These are phyloP conservation scores for Stereocaulon alpinum DNA, from an alignment of 495 filamentous ascomycete species.

Conservation along the genomic window DNA sequence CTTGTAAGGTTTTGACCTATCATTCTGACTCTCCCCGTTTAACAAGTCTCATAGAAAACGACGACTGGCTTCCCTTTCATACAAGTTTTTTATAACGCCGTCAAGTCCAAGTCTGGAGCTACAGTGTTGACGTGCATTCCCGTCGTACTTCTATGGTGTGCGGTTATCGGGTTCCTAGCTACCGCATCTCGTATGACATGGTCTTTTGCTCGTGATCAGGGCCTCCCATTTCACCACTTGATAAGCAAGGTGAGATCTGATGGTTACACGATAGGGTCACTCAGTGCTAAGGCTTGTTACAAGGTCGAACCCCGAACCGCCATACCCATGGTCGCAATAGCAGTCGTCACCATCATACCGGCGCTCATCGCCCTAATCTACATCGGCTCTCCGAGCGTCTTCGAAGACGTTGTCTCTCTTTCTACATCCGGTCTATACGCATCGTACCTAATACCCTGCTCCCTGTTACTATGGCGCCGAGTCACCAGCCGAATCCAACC, in stretches of 20 bases:
- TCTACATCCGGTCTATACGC: slow-evolving; percentile 33
- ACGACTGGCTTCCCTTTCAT: slow-evolving; percentile 40
- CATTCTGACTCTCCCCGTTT: background rate
- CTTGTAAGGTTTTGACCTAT: slow-evolving; percentile 17
- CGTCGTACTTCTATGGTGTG: slow-evolving; percentile 27
- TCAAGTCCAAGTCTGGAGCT: slow-evolving; percentile 30
- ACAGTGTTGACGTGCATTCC: slow-evolving; percentile 36
- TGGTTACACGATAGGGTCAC: background rate
- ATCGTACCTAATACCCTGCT: slow-evolving; percentile 42
- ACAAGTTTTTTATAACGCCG: slow-evolving; percentile 35
- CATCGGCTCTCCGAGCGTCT: slow-evolving; percentile 39
- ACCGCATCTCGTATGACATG: slow-evolving; percentile 43
- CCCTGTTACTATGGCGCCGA: slow-evolving; percentile 37
- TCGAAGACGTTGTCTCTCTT: slow-evolving; percentile 40
- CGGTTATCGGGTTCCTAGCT: slow-evolving; percentile 33
- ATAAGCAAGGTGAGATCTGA: slow-evolving; percentile 33
- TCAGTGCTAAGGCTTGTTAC: background rate
- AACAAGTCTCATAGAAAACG: background rate
- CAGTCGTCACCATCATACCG: slow-evolving; percentile 33
- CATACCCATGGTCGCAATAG: slow-evolving; percentile 43
- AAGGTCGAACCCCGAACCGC: slow-evolving; percentile 41
- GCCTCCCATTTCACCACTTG: slow-evolving; percentile 42
- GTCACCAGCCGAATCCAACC: slow-evolving; percentile 27
- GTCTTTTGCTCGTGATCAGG: slow-evolving; percentile 45
- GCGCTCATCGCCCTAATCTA: slow-evolving; percentile 42